Percentiles rank a stretch among this genome's conserved stretches.
These are phyloP conservation scores for Brassica hybrid DNA, from an alignment of 441 rosid species.

Conservation along the genomic window DNA sequence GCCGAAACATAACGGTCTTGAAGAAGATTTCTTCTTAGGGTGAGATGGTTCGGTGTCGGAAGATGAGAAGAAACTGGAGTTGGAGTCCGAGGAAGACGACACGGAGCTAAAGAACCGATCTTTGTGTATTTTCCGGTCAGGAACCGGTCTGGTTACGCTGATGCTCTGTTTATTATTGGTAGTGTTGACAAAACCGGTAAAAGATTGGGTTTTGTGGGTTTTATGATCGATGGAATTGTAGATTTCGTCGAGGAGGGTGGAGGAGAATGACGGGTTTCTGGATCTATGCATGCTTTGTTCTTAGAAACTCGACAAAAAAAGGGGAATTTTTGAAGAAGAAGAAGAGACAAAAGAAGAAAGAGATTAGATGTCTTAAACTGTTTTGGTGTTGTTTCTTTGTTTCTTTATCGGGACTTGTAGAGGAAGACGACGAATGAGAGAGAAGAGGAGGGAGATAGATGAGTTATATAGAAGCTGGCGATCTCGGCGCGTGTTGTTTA, in stretches of 20 bases:
- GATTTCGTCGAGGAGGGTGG: constrained; percentile 82
- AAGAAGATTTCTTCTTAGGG: constrained; percentile 43
- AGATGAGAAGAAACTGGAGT: constrained; percentile 70
- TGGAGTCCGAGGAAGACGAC: constrained; percentile 74
- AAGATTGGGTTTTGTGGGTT: constrained; percentile 42
- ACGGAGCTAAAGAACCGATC: constrained; percentile 59
- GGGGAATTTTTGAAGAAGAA: constrained; percentile 10
- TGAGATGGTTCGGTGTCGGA: constrained; percentile 69
- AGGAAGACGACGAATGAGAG: too few relatives aligned
- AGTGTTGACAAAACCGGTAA: constrained; percentile 49
- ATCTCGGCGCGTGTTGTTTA: too few relatives aligned
- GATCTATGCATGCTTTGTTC: constrained; percentile 38
- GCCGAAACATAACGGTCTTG: constrained; percentile 50
- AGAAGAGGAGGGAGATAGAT: too few relatives aligned
- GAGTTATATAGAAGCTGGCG: too few relatives aligned
- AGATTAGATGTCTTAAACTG: constrained; percentile 16
- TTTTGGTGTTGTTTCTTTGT: constrained; percentile 4
- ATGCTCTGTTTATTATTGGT: constrained; percentile 55
- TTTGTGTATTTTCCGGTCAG: constrained; percentile 32
- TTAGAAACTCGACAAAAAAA: background rate
- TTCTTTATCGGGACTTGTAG: too few relatives aligned
- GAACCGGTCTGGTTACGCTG: constrained; percentile 24
- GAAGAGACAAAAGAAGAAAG: constrained; percentile 41
- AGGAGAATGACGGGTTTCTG: constrained; percentile 84
- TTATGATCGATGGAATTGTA: constrained; percentile 78